These are phyloP conservation scores for Caryopteris hybrid DNA, from an alignment of 305 asterid genomes.

Conservation along the genomic window DNA sequence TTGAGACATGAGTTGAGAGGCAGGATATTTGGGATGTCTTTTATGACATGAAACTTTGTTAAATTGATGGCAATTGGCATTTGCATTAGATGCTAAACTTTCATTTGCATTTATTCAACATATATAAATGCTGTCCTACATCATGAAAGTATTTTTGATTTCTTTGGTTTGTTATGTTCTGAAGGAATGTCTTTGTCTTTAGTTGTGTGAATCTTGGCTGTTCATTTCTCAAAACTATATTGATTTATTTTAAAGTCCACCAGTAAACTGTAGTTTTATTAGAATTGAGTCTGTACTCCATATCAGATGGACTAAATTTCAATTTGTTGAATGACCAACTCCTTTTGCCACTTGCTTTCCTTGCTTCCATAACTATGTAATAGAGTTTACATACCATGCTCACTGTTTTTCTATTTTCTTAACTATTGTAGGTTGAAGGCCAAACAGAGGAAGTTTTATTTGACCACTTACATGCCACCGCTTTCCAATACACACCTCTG, in stretches of 20 bases:
- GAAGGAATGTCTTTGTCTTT: background rate
- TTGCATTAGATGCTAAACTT: background rate
- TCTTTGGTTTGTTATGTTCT: background rate
- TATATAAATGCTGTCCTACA: background rate
- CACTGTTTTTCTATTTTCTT: background rate
- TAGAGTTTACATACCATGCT: slow-evolving; percentile 12
- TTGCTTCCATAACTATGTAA: background rate
- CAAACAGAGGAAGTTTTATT: slow-evolving; percentile 87
- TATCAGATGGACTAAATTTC: background rate
- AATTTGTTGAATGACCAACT: background rate
- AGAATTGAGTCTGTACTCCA: background rate
- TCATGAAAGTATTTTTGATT: background rate
- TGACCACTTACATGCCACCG: slow-evolving; percentile 89
- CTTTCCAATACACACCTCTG: slow-evolving; percentile 82
- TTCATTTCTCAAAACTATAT: background rate
- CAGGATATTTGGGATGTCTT: background rate
- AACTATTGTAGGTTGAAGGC: slow-evolving; percentile 58
- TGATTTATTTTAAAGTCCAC: background rate
- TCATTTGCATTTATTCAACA: background rate
- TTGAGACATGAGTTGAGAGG: background rate
- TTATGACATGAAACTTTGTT: background rate
- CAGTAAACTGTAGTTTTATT: background rate
- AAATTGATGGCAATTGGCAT: background rate
- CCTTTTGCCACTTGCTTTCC: no score
- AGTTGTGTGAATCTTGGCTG: background rate